Percentiles rank a stretch among this genome's conserved stretches.
Conservation (phyloP, 2,329 filamentous ascomycete species). For the Leptographium wingfieldii region DNA sequence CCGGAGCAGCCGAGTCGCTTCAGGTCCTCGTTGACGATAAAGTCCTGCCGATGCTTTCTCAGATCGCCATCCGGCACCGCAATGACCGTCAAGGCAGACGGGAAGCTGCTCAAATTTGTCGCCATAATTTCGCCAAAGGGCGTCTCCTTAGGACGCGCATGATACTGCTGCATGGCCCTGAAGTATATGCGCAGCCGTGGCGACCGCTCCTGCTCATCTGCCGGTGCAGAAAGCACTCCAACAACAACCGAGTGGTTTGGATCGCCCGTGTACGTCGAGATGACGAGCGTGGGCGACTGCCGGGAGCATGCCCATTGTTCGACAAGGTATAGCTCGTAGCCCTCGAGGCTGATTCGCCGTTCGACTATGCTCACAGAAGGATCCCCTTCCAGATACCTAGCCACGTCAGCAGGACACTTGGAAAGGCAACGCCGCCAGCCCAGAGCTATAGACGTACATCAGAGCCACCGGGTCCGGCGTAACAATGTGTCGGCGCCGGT, state of each 20-base stretch:
- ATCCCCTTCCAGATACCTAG: constrained; percentile 75
- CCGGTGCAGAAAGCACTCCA: constrained; percentile 69
- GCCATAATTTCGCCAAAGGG: constrained; percentile 78
- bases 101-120: constrained; percentile 85
- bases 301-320: constrained; percentile 97
- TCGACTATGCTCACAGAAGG: constrained; percentile 61
- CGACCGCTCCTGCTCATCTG: constrained; percentile 70
- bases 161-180: constrained; percentile 70
- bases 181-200: constrained; percentile 71
- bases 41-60: constrained; percentile 63
- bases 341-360: constrained; percentile 54
- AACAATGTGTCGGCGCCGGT: constrained; percentile 33
- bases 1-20: constrained; percentile 90
- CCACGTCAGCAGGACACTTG: not conserved
- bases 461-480: constrained; percentile 47
- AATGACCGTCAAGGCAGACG: constrained; percentile 86
- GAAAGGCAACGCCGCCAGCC: not conserved
- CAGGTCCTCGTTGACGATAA: constrained; percentile 88
- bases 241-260: constrained; percentile 64
- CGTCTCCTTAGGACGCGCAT: constrained; percentile 74
- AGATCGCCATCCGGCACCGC: constrained; percentile 78
- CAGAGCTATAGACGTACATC: constrained; percentile 23
- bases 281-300: constrained; percentile 77
- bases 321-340: constrained; percentile 88
- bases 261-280: constrained; percentile 88